phyloP scores from a whole-genome alignment of 2,329 filamentous ascomycete species.

The Calonectria honghensis region DNA sequence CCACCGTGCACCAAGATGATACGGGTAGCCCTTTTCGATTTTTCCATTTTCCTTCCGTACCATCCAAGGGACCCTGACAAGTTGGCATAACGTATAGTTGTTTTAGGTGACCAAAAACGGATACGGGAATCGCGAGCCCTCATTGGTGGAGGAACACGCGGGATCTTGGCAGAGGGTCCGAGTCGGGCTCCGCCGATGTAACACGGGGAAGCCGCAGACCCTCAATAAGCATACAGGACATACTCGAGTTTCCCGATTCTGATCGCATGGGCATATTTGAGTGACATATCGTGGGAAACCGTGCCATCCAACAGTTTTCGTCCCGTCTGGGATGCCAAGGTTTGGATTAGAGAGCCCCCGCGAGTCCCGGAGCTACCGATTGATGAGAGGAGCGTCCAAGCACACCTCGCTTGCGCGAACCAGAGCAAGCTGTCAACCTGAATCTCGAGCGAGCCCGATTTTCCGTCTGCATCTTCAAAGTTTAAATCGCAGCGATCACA shows the following conservation, averaged over 20 bases:
- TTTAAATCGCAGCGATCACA: conserved; percentile 20
- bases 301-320: neutral
- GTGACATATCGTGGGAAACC: neutral
- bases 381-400: conserved; percentile 5
- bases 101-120: conserved; percentile 20
- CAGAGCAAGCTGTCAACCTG: conserved; percentile 13
- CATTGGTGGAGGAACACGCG: conserved; percentile 22
- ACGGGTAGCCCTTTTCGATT: neutral
- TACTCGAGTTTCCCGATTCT: conserved; percentile 22
- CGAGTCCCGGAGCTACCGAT: neutral
- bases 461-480: conserved; percentile 1
- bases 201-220: conserved; percentile 7
- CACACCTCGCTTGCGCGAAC: conserved; percentile 1
- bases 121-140: neutral
- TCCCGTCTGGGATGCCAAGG: conserved; percentile 5
- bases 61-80: conserved; percentile 12
- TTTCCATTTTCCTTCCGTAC: conserved; percentile 10
- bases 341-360: neutral
- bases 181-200: conserved; percentile 1
- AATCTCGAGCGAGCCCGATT: conserved; percentile 20
- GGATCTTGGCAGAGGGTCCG: conserved; percentile 17
- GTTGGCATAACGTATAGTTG: conserved; percentile 11
- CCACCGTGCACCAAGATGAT: neutral
- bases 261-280: neutral
- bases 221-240: neutral